These are phyloP conservation scores for Pyrenochaeta sp. DNA, from an alignment of 2,329 filamentous ascomycete species.

Conservation along the genomic window DNA sequence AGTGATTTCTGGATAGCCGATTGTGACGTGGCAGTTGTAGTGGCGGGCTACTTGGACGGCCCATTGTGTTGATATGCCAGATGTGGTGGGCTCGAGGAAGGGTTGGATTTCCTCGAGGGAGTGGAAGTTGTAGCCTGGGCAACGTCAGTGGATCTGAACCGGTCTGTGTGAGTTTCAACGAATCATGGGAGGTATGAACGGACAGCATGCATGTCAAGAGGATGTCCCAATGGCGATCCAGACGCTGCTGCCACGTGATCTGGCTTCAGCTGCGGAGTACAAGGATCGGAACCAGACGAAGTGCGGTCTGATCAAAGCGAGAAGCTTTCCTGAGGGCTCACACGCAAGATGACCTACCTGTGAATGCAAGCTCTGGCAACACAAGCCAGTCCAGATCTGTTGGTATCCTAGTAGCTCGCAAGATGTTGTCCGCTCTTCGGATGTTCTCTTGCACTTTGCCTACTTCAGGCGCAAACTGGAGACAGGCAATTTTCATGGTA, in stretches of 20 bases:
- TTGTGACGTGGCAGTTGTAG: conserved; percentile 71
- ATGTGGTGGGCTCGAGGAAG: conserved; percentile 70
- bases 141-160: conserved; percentile 6
- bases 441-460: conserved; percentile 76
- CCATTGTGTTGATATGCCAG: conserved; percentile 75
- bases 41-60: conserved; percentile 70
- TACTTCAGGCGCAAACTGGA: conserved; percentile 76
- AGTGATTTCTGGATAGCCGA: conserved; percentile 74
- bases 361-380: conserved; percentile 78
- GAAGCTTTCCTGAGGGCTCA: too few relatives aligned
- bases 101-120: conserved; percentile 72
- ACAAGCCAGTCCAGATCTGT: conserved; percentile 71
- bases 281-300: too few relatives aligned
- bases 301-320: too few relatives aligned
- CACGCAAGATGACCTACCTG: conserved; percentile 60
- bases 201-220: neutral
- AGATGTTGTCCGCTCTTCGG: conserved; percentile 69
- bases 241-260: too few relatives aligned
- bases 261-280: too few relatives aligned
- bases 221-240: neutral
- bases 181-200: neutral
- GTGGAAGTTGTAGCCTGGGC: conserved; percentile 77
- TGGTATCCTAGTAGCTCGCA: conserved; percentile 58
- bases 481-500: conserved; percentile 71
- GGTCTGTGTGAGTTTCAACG: neutral